Base-by-base conservation (phyloP, 2,329 filamentous ascomycete species). In the Colletotrichum ledebouriae region DNA sequence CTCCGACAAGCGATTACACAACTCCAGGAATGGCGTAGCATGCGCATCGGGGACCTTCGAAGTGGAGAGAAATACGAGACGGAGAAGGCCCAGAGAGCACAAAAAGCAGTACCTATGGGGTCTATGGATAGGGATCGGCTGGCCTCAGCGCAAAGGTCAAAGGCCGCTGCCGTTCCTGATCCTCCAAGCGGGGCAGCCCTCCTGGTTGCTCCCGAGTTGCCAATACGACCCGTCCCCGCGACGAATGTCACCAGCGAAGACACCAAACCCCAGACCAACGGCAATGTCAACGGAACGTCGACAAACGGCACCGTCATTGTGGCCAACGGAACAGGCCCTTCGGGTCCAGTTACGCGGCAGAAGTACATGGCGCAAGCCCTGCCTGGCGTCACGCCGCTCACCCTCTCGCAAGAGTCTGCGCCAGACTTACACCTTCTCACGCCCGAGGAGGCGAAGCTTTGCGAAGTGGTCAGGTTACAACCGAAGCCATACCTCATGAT, bases 401-500 rank as follows among this genome's bases (percentile, higher is more conserved):
- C 87, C 59, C 85, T 97, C 67, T 90, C 88, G 65, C 90, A 91
- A 73, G 92, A 97, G 63, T 92, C 89, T 41, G 90, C 92, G 0
- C 87, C 92, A 0, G 96, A 98, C 77, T 80, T 95, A 33, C 96
- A 98, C 74, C 87, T 99, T 0, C 83, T 99, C 49, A 93, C 92
- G 0, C 86, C 90, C 1, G 94, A 97, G 72, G 96, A 99, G 78
- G 84, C 89, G 4, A 93, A 97, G 75, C 83, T 99, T 0, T 99
- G 96, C 81, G 92, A 93, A 73, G 86, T 92, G 46, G 86, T 97
- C 13, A 89, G 94, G 47, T 82, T 99, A 59, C 92, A 96, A 78
- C 96, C 96, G 0, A 99, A 99, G 82, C 93, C 96, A 1, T 99
- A 98, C 78, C 81, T 98, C 5, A 94, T 94, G 76, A 94, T 98